Evolutionary conservation across 202 grass and related monocot genomes (phyloP), one percentile per base, ranked within the genome.

Genomic region (Bolboschoenoplectus hybrid): DNA sequence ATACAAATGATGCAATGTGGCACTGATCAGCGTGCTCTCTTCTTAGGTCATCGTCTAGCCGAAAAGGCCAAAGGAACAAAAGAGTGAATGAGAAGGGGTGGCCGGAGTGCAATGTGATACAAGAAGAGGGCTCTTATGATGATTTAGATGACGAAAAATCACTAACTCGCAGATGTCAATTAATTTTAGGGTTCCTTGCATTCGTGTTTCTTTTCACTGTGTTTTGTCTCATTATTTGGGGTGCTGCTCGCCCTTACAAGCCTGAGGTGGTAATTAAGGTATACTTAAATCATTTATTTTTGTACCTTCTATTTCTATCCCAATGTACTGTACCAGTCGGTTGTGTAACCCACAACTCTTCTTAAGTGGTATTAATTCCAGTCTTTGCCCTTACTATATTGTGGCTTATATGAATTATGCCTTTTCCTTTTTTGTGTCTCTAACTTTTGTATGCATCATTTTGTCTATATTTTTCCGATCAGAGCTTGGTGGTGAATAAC

Each of bases 141-240:
- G 88, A 90, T 72, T 71, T 91, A 13, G 88, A 95, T 5, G 82
- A 81, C 0, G 90, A 88, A n/a, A 56, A 51, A 16, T 89, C 87
- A 68, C 45, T 93, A 44, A 89, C 89, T 1, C 86, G 84, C 62
- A 69, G 87, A 26, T 93, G 93, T 71, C 87, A 92, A 81, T 45
- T 71, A 45, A 40, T 84, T 53, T 86, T 93, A 55, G 89, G 86
- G 60, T 46, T 97, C 49, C 84, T 91, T 2, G 86, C 80, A 12
- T 73, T 91, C 2, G 58, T 90, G 47, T 63, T 98, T 9, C 83
- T 82, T 14, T 98, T 98, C 86, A 86, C 89, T 8, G 7, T 91
- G 47, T 85, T 85, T 6, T 96, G 93, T 88, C 91, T 98, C 14
- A 67, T 94, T 69, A 89, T 96, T 19, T 98, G 96, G 96, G 96